A percentile compares a stretch with the other conserved stretches of the same genome.
Conservation (phyloP, 2,329 filamentous ascomycete genomes). For the Alternaria incomplexa region DNA sequence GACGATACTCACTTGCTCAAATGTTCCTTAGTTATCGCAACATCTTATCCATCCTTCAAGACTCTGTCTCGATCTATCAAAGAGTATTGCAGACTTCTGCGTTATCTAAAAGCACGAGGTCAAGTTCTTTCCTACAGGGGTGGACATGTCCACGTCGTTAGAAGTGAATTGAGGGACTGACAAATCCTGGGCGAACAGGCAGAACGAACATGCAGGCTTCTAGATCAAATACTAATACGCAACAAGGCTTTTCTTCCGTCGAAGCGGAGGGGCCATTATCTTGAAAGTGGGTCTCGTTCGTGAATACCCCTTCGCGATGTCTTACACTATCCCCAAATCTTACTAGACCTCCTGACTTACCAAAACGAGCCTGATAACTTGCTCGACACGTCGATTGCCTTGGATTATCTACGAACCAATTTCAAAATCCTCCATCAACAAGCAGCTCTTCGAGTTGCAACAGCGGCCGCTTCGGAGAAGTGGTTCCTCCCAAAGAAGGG, state of each 20-base stretch:
- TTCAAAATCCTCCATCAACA: too few relatives aligned
- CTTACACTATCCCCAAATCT: background rate
- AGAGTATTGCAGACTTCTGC: background rate
- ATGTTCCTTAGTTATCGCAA: background rate
- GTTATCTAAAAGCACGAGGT: background rate
- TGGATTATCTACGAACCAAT: background rate
- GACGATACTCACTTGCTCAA: background rate
- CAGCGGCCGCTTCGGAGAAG: too few relatives aligned
- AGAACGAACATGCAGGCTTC: background rate
- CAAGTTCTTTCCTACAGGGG: background rate
- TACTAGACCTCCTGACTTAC: background rate
- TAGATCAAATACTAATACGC: rapidly evolving
- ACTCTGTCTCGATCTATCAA: background rate
- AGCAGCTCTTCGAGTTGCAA: too few relatives aligned
- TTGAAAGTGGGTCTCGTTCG: background rate
- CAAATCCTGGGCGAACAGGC: rapidly evolving
- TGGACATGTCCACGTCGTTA: background rate
- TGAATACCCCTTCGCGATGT: background rate
- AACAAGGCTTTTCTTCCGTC: background rate
- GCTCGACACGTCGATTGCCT: background rate
- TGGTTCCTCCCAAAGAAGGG: too few relatives aligned
- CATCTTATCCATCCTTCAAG: background rate
- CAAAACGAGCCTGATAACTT: background rate
- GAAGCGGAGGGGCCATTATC: background rate
- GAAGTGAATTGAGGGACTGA: background rate